These are phyloP conservation scores for Hypocreales sp. DNA, from an alignment of 2,329 filamentous ascomycete genomes.

Conservation along the genomic window DNA sequence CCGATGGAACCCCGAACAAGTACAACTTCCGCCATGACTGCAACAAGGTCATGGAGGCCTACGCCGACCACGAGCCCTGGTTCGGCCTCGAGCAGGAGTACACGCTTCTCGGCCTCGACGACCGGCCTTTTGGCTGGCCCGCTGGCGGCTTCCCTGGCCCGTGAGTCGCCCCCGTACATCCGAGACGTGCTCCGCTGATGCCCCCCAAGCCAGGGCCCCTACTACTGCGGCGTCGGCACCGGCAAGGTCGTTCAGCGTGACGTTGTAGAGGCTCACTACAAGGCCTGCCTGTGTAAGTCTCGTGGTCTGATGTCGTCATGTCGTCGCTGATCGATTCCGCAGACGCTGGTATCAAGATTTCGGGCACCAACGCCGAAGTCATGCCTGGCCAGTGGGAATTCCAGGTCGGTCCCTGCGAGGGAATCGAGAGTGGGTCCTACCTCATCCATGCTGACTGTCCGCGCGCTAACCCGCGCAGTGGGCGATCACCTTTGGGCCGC, in stretches of 20 bases:
- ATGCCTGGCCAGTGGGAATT: constrained; percentile 78
- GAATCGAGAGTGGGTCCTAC: constrained; percentile 58
- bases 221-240: constrained; percentile 80
- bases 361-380: constrained; percentile 97
- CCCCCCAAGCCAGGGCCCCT: constrained; percentile 23
- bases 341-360: constrained; percentile 77
- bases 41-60: constrained; percentile 74
- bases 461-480: too few species aligned
- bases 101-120: constrained; percentile 58
- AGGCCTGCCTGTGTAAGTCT: constrained; percentile 47
- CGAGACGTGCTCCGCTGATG: too few species aligned
- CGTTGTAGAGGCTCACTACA: constrained; percentile 62
- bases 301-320: not conserved
- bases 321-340: not conserved
- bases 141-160: constrained; percentile 73
- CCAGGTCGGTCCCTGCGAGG: constrained; percentile 82
- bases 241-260: constrained; percentile 97
- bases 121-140: constrained; percentile 69
- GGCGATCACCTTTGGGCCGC: constrained; percentile 90
- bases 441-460: not conserved
- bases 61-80: constrained; percentile 77
- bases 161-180: constrained; percentile 9
- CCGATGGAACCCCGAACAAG: constrained; percentile 91
- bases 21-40: constrained; percentile 96
- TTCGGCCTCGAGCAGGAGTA: constrained; percentile 98